Base-by-base conservation (phyloP, 2,329 filamentous ascomycete genomes). In the Thelonectria discophora region DNA sequence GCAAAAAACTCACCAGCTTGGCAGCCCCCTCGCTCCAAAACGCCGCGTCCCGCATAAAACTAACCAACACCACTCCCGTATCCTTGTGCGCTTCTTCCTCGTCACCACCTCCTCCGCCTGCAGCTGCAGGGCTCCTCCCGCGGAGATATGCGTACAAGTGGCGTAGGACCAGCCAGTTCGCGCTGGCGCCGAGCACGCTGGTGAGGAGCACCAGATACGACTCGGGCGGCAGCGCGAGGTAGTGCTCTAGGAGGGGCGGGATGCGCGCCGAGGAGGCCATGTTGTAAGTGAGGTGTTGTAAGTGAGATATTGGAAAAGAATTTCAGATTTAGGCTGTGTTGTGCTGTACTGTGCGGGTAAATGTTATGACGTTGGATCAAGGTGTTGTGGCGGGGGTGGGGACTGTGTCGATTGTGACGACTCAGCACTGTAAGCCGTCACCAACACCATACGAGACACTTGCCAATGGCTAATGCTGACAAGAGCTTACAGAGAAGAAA, bases 21-120 rank as follows among this genome's bases (percentile, higher is more conserved):
- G 86, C 84, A 2, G 84, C 84, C 51, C 91, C 89, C 3, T 89
- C 86, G 64, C 81, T 88, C 93, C 93, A 97, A 73, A 97, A 96
- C 1, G 85, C 80, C 65, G 84, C 86, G 70, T 94, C 90, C 62
- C 92, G 85, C 77, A 97, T 79, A 77, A 95, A 97, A 79, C 91
- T 96, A 60, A 95, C 88, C 3, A 97, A 81, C 3, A 97, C 82
- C 1, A 97, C 84, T 51, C 80, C 83, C 24, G 76, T 77, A 45
- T 78, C 77, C 11, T 73, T 73, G 13, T 30, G 27, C 27, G 27
- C 27, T 8, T 68, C 67, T 15, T 40, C 58, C 27, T 51, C 59
- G 27, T 65, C 67, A 7, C 69, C 46, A 6, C 20, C 61, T 42
- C 55, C 64, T 39, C n/a, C n/a, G n/a, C n/a, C n/a, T n/a, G n/a